phyloP scores from a whole-genome alignment of 2,329 filamentous ascomycete genomes.

The Aspergillus pseudoviridinutans region DNA sequence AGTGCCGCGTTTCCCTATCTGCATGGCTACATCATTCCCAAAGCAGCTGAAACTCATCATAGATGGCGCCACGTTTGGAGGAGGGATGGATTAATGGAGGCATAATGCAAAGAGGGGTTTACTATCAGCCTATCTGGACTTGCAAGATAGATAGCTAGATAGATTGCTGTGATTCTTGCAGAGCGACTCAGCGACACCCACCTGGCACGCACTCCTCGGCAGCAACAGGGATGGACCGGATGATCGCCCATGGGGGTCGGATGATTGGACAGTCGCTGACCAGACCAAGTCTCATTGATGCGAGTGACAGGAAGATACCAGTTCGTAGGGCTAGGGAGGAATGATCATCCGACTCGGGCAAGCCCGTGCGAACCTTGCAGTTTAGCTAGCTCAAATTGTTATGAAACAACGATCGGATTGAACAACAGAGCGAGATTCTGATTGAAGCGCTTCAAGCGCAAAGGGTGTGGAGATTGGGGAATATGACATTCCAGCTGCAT shows the following conservation, averaged over 20 bases:
- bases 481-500: background rate
- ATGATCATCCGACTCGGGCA: background rate
- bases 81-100: background rate
- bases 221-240: background rate
- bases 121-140: background rate
- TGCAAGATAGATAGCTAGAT: background rate
- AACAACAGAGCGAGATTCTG: conserved; percentile 3
- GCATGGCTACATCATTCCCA: background rate
- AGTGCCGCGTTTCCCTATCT: background rate
- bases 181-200: background rate
- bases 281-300: background rate
- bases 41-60: background rate
- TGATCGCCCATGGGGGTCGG: conserved; percentile 1
- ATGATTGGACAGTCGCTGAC: background rate
- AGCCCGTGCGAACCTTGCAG: background rate
- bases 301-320: background rate
- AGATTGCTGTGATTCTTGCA: background rate
- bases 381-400: background rate
- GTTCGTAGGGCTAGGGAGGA: background rate
- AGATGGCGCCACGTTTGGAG: background rate
- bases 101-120: background rate
- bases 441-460: conserved; percentile 12
- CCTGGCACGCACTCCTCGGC: conserved; percentile 9
- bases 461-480: background rate
- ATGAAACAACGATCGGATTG: conserved; percentile 5